Evolutionary conservation across 2,329 filamentous ascomycete species (phyloP), one percentile per base, ranked within the genome.

Genomic region (Monilinia aucupariae): DNA sequence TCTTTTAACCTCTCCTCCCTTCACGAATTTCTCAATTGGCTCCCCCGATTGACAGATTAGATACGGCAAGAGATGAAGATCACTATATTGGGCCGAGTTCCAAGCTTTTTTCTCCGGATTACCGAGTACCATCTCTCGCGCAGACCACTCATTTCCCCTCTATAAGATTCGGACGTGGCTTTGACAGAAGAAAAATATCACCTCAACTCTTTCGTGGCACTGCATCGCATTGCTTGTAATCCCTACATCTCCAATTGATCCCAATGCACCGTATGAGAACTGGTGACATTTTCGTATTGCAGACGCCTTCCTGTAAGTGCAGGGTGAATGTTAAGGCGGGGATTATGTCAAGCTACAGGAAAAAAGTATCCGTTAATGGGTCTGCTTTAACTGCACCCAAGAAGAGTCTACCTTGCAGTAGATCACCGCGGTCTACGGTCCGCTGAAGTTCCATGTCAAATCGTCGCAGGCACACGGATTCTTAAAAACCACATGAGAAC

Each of bases 291-390:
- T 48, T 62, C 51, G 51, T 62, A 39, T 56, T 56, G 59, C 59
- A 56, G 51, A 62, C 59, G 59, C 59, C 41, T 62, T 62, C 59
- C 51, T 62, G 59, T 56, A 32, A 62, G 59, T 62, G 41, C 59
- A 56, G 50, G 59, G 41, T 54, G 49, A 32, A 32, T 55, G 41
- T 34, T 10, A 47, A 53, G 43, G 51, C 59, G 59, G 59, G 41
- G 51, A 49, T 48, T 56, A 56, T 50, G 43, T 49, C 41, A 62
- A 62, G 39, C 30, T 55, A 39, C 59, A 62, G 50, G 34, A 49
- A 6, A 15, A 56, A 62, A 30, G 51, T 62, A 49, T 62, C 59
- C 41, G 51, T 62, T 17, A 37, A 61, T 61, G 59, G 59, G 25
- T 53, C 59, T 61, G 27, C 41, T 55, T 47, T 27, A 55, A 55